phyloP scores from a whole-genome alignment of 208 protist species.

The Leishmania tarentolae region DNA sequence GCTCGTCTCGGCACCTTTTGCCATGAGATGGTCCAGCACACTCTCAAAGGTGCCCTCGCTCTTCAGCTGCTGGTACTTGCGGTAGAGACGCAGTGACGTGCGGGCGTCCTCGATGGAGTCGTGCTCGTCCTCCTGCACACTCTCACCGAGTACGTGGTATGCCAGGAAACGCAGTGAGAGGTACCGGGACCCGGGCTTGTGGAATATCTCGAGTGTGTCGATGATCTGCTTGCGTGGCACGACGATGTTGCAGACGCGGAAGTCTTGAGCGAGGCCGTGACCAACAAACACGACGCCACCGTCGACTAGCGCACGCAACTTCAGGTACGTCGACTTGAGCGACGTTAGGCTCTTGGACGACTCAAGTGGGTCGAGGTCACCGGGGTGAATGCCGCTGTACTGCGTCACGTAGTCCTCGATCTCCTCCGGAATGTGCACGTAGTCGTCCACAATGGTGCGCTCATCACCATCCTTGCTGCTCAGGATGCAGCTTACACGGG shows the following conservation, averaged over 20 bases:
- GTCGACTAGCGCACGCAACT: slow-evolving; percentile 94
- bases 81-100: slow-evolving; percentile 93
- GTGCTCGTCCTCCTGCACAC: slow-evolving; percentile 95
- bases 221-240: slow-evolving; percentile 96
- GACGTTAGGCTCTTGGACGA: slow-evolving; percentile 93
- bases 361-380: slow-evolving; percentile 93
- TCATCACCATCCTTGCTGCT: slow-evolving; percentile 82
- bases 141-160: slow-evolving; percentile 92
- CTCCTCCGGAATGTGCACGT: slow-evolving; percentile 86
- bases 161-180: slow-evolving; percentile 95
- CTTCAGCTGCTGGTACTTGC: slow-evolving; percentile 82
- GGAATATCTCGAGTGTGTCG: slow-evolving; percentile 96
- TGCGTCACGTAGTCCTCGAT: slow-evolving; percentile 92
- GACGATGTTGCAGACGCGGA: slow-evolving; percentile 96
- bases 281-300: slow-evolving; percentile 94
- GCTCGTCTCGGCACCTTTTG: slow-evolving; percentile 86
- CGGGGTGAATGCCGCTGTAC: slow-evolving; percentile 95
- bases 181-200: slow-evolving; percentile 87
- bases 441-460: slow-evolving; percentile 89
- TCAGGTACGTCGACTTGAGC: slow-evolving; percentile 95
- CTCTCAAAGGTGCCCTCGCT: slow-evolving; percentile 76
- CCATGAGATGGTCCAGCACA: slow-evolving; percentile 83
- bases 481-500: slow-evolving; percentile 87
- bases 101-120: slow-evolving; percentile 96
- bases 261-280: slow-evolving; percentile 96